Evolutionary conservation across 805 yeast genomes (phyloP), one percentile per base, ranked within the genome.

Genomic region (Pichia gijzeniarum): DNA sequence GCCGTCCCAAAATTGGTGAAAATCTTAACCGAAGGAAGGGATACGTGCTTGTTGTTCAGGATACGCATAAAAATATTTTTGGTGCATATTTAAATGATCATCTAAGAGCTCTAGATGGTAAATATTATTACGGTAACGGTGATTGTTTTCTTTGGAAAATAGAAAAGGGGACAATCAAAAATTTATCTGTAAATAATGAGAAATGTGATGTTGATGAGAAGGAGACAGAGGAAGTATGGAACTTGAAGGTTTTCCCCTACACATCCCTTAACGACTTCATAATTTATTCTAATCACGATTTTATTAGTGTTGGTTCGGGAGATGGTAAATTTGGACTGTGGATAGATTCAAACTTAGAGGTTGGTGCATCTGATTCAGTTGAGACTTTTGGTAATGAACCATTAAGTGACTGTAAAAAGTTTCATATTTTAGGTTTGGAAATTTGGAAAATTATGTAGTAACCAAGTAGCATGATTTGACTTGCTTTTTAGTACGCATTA

Each of bases 291-390:
- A 85, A 89, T 37, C 78, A 79, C 49, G 72, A 77, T 21, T 88
- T 80, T 57, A 68, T 93, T 28, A 82, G 95, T 18, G 73, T 93
- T 54, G 99, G 98, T 1, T 91, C 95, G 0, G 95, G 96, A 1
- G 82, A 83, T 54, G 97, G 97, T 2, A 87, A 85, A 57, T 89
- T 88, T 63, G 98, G 97, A 0, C 68, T 93, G 14, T 91, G 95
- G 88, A 69, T 89, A 13, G 95, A 87, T 59, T 81, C 79, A 44
- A 77, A 81, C 36, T 70, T 91, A 35, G 68, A 74, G 45, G 73
- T 73, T 44, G 99, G 98, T 3, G 90, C 88, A 0, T 79, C 90
- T 25, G 81, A 79, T 56, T 73, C 79, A 2, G 84, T 91, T 43
- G 78, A 79, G 22, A 93, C 98, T 0, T 91, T 87, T 69, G 96